Conservation (phyloP, 768 basidiomycete genomes). For the Asterophora parasitica region DNA sequence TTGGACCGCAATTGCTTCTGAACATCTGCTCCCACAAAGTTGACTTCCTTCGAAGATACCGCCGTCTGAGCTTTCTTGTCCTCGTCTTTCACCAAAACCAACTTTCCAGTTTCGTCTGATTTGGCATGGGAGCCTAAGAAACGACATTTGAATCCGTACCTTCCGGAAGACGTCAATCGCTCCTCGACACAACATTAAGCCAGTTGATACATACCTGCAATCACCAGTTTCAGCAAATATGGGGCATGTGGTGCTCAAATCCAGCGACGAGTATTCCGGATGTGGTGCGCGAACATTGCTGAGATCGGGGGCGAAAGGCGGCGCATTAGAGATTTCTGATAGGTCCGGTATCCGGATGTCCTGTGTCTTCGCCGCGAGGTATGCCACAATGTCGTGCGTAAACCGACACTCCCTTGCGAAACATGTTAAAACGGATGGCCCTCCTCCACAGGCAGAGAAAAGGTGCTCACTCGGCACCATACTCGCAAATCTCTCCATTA, state of each 20-base stretch:
- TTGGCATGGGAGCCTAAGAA: constrained; percentile 77
- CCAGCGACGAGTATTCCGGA: constrained; percentile 35
- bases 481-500: constrained; percentile 63
- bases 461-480: constrained; percentile 54
- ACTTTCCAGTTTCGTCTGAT: constrained; percentile 38
- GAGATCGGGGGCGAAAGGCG: constrained; percentile 46
- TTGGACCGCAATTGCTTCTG: constrained; percentile 61
- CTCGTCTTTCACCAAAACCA: constrained; percentile 48
- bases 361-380: constrained; percentile 68
- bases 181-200: neutral
- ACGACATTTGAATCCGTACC: constrained; percentile 85
- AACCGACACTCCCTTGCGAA: constrained; percentile 56
- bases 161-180: constrained; percentile 15
- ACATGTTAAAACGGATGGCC: neutral
- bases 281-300: constrained; percentile 25
- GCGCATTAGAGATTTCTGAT: constrained; percentile 35
- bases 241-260: constrained; percentile 54
- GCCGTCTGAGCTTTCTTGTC: constrained; percentile 50
- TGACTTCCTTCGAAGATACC: constrained; percentile 55
- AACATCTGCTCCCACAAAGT: constrained; percentile 55
- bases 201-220: constrained; percentile 45
- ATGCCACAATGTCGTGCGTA: constrained; percentile 71
- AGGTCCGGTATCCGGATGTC: constrained; percentile 62
- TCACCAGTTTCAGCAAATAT: constrained; percentile 63
- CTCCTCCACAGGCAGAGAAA: neutral